A percentile compares a stretch with the other conserved stretches of the same genome.
These are phyloP conservation scores for Zasmidium citrigriseum DNA, from an alignment of 2,329 filamentous ascomycete species.

Conservation along the genomic window DNA sequence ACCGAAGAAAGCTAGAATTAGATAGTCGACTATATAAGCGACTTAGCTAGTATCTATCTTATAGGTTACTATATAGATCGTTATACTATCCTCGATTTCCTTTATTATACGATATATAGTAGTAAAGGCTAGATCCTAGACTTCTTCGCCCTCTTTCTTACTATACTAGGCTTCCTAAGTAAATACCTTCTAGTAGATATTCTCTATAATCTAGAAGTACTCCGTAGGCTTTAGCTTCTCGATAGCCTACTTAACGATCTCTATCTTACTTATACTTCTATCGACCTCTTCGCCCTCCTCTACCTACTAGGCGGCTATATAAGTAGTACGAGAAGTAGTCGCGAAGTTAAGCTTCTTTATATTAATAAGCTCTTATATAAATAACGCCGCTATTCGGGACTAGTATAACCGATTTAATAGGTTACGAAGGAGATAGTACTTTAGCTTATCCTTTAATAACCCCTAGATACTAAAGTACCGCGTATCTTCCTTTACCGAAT, in stretches of 20 bases:
- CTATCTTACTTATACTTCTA: neutral
- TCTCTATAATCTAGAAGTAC: neutral
- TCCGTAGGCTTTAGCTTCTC: neutral
- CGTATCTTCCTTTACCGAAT: neutral
- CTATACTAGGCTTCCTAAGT: neutral
- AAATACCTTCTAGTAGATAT: constrained; percentile 1
- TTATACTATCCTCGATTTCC: neutral
- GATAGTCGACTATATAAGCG: neutral
- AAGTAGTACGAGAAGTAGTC: too few species aligned
- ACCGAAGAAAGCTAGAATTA: constrained; percentile 2
- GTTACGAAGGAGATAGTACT: neutral
- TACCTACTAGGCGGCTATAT: too few species aligned
- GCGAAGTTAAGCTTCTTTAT: neutral
- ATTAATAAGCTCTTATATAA: neutral
- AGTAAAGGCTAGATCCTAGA: constrained; percentile 6
- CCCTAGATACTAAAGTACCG: neutral
- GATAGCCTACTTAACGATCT: neutral
- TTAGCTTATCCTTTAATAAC: neutral
- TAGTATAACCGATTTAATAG: constrained; percentile 1
- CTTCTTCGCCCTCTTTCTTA: too few species aligned
- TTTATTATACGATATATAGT: constrained; percentile 1
- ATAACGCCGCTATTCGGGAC: neutral
- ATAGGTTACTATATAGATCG: neutral
- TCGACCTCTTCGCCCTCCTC: too few species aligned
- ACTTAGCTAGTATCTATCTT: constrained; percentile 5